Percentiles rank a stretch among this genome's conserved stretches.
Conservation (phyloP, 2,329 filamentous ascomycete species). For the Cladosporium sp. region DNA sequence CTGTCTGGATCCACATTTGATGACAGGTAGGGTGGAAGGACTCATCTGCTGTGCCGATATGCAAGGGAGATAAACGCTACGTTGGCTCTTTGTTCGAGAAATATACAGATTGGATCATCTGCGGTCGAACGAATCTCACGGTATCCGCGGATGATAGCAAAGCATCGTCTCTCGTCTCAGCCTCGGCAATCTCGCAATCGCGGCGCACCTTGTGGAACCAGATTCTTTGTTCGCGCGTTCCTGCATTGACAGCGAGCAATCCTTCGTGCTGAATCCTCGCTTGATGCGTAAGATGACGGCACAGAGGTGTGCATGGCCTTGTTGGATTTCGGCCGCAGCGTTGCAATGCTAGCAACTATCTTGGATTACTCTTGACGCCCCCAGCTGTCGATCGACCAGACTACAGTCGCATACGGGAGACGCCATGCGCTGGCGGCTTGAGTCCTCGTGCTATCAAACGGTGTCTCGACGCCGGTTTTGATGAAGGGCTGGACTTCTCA, state of each 20-base stretch:
- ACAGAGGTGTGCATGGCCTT: not conserved
- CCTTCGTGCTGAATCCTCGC: slow-evolving; percentile 1
- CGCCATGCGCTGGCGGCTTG: not conserved
- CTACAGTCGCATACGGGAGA: not conserved
- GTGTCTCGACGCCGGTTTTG: not conserved
- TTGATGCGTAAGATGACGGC: not conserved
- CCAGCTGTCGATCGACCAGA: not conserved
- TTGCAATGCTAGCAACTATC: not conserved
- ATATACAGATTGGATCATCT: not conserved
- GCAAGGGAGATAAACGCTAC: not conserved
- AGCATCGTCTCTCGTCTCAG: slow-evolving; percentile 9
- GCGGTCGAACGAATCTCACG: not conserved
- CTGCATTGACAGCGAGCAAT: not conserved
- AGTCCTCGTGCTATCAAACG: not conserved
- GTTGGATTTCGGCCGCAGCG: not conserved
- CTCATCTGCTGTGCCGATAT: not conserved
- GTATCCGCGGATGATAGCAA: not conserved
- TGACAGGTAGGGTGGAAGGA: not conserved
- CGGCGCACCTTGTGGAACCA: slow-evolving; percentile 4
- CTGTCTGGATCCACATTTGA: not conserved
- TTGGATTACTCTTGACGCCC: not conserved
- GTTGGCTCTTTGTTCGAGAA: not conserved
- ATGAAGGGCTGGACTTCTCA: not conserved
- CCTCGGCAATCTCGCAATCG: not conserved
- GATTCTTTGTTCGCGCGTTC: slow-evolving; percentile 3